phyloP scores from a whole-genome alignment of 768 basidiomycete genomes.

The Suillus decipiens region DNA sequence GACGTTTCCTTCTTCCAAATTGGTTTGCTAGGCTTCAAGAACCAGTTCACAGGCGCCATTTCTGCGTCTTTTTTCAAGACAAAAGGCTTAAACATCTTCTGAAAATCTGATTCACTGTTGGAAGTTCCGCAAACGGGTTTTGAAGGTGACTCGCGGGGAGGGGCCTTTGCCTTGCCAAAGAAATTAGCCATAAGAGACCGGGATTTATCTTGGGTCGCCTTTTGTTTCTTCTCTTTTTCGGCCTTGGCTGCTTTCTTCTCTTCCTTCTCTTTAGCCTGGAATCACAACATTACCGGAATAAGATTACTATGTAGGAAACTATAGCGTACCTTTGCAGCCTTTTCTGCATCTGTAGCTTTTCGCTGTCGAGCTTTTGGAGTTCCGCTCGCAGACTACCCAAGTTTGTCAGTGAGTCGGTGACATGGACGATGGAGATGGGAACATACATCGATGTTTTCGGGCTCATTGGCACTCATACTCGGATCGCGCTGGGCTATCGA shows the following conservation, averaged over 20 bases:
- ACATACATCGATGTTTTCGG: slow-evolving; percentile 44
- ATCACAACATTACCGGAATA: slow-evolving; percentile 11
- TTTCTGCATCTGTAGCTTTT: slow-evolving; percentile 58
- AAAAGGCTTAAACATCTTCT: slow-evolving; percentile 78
- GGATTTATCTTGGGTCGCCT: slow-evolving; percentile 71
- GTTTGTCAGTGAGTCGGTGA: slow-evolving; percentile 13
- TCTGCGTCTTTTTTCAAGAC: slow-evolving; percentile 71
- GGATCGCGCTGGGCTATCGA: slow-evolving; percentile 29
- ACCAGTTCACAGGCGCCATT: slow-evolving; percentile 76
- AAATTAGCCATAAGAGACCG: slow-evolving; percentile 77
- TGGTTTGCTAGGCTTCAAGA: slow-evolving; percentile 38
- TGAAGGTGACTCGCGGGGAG: slow-evolving; percentile 22
- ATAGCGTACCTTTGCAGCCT: slow-evolving; percentile 33
- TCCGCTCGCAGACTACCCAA: slow-evolving; percentile 24
- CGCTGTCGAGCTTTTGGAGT: slow-evolving; percentile 43
- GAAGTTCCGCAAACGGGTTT: slow-evolving; percentile 36
- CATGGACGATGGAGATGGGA: not conserved
- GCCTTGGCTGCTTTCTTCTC: slow-evolving; percentile 69
- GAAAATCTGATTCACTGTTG: slow-evolving; percentile 60
- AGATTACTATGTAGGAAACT: not conserved
- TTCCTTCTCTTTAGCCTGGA: slow-evolving; percentile 65
- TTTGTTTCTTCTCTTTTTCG: slow-evolving; percentile 72
- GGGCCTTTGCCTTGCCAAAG: slow-evolving; percentile 64
- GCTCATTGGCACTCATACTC: slow-evolving; percentile 22
- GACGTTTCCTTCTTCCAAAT: slow-evolving; percentile 22